Percentiles rank a stretch among this genome's conserved stretches.
Conservation (phyloP, 164 flowering plant genomes). For the Sextonia rubra region DNA sequence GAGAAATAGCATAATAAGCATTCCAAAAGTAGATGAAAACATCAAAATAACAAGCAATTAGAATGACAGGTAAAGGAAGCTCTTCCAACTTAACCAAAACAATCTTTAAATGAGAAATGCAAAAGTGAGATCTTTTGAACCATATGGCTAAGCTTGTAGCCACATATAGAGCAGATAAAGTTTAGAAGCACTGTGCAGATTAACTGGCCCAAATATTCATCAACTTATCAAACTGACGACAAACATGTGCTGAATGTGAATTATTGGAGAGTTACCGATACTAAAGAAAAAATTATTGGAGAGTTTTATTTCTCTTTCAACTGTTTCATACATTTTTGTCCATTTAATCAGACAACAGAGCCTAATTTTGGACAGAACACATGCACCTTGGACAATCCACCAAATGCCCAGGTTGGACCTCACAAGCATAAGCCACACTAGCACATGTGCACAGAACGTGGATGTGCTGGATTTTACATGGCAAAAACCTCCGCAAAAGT, state of each 20-base stretch:
- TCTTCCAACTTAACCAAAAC: neutral
- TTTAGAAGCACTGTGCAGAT: neutral
- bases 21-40: neutral
- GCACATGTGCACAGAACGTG: neutral
- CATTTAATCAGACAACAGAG: neutral
- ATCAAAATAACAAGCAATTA: slow-evolving; percentile 1
- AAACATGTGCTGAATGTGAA: neutral
- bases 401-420: neutral
- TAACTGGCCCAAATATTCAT: neutral
- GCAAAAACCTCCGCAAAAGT: no score
- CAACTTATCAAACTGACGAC: neutral
- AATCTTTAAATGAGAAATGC: neutral
- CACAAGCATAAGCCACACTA: neutral
- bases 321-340: neutral
- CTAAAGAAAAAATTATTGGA: no score
- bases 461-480: neutral
- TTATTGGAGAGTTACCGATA: neutral
- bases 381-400: neutral
- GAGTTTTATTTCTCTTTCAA: no score
- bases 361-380: neutral
- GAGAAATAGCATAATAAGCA: neutral
- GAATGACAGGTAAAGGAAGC: neutral
- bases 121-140: neutral
- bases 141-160: neutral
- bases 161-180: neutral